These are phyloP conservation scores for Fraxinus angustifolia DNA, from an alignment of 305 asterid species.

Conservation along the genomic window DNA sequence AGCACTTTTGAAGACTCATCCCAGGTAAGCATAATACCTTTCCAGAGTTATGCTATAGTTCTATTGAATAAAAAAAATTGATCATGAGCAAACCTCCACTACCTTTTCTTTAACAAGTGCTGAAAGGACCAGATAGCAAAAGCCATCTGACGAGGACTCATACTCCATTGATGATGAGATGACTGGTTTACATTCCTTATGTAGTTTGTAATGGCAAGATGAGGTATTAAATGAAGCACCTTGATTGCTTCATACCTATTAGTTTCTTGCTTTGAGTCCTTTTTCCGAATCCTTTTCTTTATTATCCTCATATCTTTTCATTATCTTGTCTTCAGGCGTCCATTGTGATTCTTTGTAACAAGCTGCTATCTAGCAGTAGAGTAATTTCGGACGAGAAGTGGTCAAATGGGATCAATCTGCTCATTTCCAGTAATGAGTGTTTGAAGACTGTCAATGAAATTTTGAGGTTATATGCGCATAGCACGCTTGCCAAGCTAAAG, in stretches of 20 bases:
- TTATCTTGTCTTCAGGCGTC: slow-evolving; percentile 35
- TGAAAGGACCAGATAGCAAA: background rate
- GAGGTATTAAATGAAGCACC: background rate
- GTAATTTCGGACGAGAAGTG: slow-evolving; percentile 28
- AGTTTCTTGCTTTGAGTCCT: background rate
- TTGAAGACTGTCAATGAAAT: slow-evolving; percentile 10
- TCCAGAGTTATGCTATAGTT: background rate
- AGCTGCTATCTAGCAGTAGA: slow-evolving; percentile 35
- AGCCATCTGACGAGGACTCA: background rate
- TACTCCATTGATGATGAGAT: background rate
- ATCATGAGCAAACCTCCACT: background rate
- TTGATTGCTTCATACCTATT: background rate
- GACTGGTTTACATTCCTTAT: slow-evolving; percentile 8
- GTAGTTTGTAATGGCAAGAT: slow-evolving; percentile 6
- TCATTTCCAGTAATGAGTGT: slow-evolving; percentile 22
- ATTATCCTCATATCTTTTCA: slow-evolving; percentile 11
- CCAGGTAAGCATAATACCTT: background rate
- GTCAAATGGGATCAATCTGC: slow-evolving; percentile 22
- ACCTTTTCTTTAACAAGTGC: background rate
- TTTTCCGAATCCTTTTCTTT: background rate
- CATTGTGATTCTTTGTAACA: slow-evolving; percentile 32
- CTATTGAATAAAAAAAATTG: background rate
- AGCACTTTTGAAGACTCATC: background rate
- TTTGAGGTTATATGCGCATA: slow-evolving; percentile 32
- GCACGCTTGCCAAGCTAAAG: slow-evolving; percentile 31